phyloP scores from a whole-genome alignment of 1,139 yeast genomes.

The Sugiyamaella paludigena region DNA sequence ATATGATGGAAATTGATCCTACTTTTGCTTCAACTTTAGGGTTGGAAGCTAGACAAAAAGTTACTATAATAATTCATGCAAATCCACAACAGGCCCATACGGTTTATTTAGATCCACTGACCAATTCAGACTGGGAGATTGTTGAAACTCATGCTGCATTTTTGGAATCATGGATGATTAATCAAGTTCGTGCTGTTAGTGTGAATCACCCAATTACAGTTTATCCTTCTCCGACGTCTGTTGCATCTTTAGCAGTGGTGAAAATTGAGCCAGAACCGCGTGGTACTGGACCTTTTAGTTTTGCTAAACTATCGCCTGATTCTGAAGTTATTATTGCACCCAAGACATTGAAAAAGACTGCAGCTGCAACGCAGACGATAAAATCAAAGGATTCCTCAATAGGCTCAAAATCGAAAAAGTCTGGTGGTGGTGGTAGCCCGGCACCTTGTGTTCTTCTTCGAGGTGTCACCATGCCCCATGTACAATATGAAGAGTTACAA shows the following conservation, averaged over 20 bases:
- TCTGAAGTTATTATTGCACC: slow-evolving; percentile 87
- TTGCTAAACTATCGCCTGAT: slow-evolving; percentile 64
- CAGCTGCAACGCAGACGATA: slow-evolving; percentile 16
- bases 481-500: slow-evolving; percentile 11
- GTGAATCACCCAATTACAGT: slow-evolving; percentile 61
- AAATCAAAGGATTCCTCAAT: slow-evolving; percentile 8
- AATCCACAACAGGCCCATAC: slow-evolving; percentile 53
- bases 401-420: slow-evolving; percentile 11
- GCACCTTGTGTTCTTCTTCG: slow-evolving; percentile 49
- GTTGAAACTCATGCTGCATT: slow-evolving; percentile 79
- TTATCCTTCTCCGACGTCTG: slow-evolving; percentile 64
- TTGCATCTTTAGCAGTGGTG: slow-evolving; percentile 62
- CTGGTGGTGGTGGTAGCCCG: slow-evolving; percentile 8
- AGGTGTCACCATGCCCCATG: slow-evolving; percentile 58
- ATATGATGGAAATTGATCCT: slow-evolving; percentile 53
- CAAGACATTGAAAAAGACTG: slow-evolving; percentile 47
- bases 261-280: slow-evolving; percentile 52
- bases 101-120: slow-evolving; percentile 73
- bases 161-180: slow-evolving; percentile 70
- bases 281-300: slow-evolving; percentile 27
- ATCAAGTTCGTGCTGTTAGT: slow-evolving; percentile 78
- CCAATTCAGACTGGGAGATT: slow-evolving; percentile 85
- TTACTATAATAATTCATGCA: slow-evolving; percentile 42
- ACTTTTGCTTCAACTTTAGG: slow-evolving; percentile 47
- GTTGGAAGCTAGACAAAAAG: slow-evolving; percentile 45